Percentiles rank a stretch among this genome's conserved stretches.
phyloP scores from a whole-genome alignment of 2,329 filamentous ascomycete species.

The Mycosphaerella sp. region DNA sequence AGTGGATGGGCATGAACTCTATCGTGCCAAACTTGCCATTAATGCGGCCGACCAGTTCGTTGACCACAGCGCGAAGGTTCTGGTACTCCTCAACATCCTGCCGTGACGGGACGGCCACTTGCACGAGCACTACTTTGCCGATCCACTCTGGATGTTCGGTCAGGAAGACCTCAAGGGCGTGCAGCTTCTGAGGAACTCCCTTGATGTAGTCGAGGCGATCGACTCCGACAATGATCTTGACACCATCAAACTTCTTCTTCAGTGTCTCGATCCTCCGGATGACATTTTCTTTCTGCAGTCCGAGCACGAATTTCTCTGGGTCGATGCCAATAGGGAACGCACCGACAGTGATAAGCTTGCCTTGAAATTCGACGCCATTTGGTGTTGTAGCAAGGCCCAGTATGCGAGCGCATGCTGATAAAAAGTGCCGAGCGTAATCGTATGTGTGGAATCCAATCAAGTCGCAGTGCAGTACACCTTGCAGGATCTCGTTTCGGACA shows the following conservation, averaged over 20 bases:
- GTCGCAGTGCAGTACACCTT: slow-evolving; percentile 86
- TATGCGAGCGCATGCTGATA: slow-evolving; percentile 94
- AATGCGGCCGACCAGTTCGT: slow-evolving; percentile 92
- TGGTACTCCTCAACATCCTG: slow-evolving; percentile 98
- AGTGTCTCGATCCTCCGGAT: slow-evolving; percentile 79
- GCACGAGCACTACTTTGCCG: slow-evolving; percentile 90
- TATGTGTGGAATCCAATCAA: slow-evolving; percentile 98
- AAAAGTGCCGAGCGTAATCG: slow-evolving; percentile 95
- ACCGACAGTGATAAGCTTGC: slow-evolving; percentile 81
- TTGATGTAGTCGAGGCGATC: slow-evolving; percentile 99
- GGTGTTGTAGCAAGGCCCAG: slow-evolving; percentile 74
- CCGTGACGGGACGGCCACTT: slow-evolving; percentile 89
- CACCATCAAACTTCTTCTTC: slow-evolving; percentile 85
- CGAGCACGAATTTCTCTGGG: slow-evolving; percentile 90
- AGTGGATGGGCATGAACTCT: slow-evolving; percentile 98
- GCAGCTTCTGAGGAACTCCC: slow-evolving; percentile 93
- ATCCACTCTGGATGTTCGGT: slow-evolving; percentile 98
- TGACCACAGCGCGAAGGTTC: slow-evolving; percentile 89
- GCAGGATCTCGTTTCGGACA: slow-evolving; percentile 79
- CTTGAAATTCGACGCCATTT: slow-evolving; percentile 86
- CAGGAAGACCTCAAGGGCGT: slow-evolving; percentile 92
- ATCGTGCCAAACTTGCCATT: slow-evolving; percentile 96
- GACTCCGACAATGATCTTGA: slow-evolving; percentile 94
- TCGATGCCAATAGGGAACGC: slow-evolving; percentile 98
- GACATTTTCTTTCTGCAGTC: slow-evolving; percentile 75